Conservation (phyloP, 2,329 filamentous ascomycete species). For the Zalaria sp. region DNA sequence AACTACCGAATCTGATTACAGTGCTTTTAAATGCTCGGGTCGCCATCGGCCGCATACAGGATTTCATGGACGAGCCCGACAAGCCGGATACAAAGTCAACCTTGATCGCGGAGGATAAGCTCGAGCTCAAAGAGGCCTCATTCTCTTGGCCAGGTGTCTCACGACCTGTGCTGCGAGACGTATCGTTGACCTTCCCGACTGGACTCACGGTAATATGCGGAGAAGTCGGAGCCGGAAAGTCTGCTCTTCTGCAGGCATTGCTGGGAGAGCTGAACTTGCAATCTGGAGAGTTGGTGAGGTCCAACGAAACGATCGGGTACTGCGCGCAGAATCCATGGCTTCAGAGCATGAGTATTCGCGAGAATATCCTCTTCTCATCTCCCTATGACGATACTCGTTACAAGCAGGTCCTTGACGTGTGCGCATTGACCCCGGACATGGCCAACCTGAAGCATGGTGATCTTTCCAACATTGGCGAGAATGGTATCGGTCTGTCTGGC, state of each 20-base stretch:
- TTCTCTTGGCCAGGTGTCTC: constrained; percentile 67
- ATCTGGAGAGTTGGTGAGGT: constrained; percentile 35
- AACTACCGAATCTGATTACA: constrained; percentile 62
- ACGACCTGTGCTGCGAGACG: constrained; percentile 38
- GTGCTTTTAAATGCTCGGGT: constrained; percentile 70
- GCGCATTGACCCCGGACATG: constrained; percentile 47
- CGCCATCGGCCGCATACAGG: constrained; percentile 66
- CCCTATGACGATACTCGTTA: constrained; percentile 56
- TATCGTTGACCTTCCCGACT: constrained; percentile 39
- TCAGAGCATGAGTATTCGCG: constrained; percentile 54
- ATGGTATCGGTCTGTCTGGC: constrained; percentile 32
- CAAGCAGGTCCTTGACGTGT: constrained; percentile 53
- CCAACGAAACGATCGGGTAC: constrained; percentile 46
- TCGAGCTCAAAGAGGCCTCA: constrained; percentile 47
- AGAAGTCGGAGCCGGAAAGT: constrained; percentile 52
- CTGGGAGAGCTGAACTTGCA: constrained; percentile 45
- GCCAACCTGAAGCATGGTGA: constrained; percentile 50
- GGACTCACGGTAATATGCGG: constrained; percentile 48
- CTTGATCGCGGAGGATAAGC: constrained; percentile 18
- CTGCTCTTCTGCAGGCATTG: constrained; percentile 43
- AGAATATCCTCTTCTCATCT: constrained; percentile 52
- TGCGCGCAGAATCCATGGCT: constrained; percentile 55
- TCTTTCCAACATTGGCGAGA: constrained; percentile 34
- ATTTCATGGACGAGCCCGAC: constrained; percentile 76
- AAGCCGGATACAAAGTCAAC: constrained; percentile 31